A percentile compares a stretch with the other conserved stretches of the same genome.
Conservation (phyloP, 2,329 filamentous ascomycete species). For the Bertia moriformis region DNA sequence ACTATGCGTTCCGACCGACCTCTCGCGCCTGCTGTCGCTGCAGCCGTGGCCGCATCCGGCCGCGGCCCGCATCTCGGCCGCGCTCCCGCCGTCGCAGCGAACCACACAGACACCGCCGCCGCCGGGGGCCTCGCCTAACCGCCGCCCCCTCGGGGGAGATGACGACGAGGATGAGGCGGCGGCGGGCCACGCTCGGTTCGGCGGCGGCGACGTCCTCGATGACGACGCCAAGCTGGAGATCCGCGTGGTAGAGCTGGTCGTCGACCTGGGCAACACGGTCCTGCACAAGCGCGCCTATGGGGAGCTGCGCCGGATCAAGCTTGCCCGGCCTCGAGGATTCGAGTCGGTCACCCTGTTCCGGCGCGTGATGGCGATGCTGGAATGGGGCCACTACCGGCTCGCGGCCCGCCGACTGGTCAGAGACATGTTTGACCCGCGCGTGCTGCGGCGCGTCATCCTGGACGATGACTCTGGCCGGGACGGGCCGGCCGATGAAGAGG, state of each 20-base stretch:
- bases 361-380: constrained; percentile 70
- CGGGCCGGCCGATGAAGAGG: constrained; percentile 7
- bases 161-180: constrained; percentile 14
- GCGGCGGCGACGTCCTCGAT: constrained; percentile 30
- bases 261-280: constrained; percentile 85
- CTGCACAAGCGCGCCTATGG: constrained; percentile 74
- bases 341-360: constrained; percentile 65
- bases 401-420: constrained; percentile 79
- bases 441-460: constrained; percentile 72
- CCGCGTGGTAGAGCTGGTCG: constrained; percentile 70
- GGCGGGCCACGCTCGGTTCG: constrained; percentile 43
- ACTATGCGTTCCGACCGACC: constrained; percentile 69
- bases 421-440: constrained; percentile 83
- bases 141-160: constrained; percentile 10
- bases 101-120: constrained; percentile 31
- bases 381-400: constrained; percentile 78
- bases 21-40: constrained; percentile 66
- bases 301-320: constrained; percentile 69
- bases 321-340: constrained; percentile 62
- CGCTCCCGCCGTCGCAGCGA: constrained; percentile 35
- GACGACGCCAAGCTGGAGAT: constrained; percentile 43
- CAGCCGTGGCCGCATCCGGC: constrained; percentile 38
- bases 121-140: constrained; percentile 21
- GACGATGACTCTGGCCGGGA: constrained; percentile 39
- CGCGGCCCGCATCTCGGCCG: constrained; percentile 27